phyloP scores from a whole-genome alignment of 1,139 yeast genomes.

The Yamadazyma songkhlaensis region DNA sequence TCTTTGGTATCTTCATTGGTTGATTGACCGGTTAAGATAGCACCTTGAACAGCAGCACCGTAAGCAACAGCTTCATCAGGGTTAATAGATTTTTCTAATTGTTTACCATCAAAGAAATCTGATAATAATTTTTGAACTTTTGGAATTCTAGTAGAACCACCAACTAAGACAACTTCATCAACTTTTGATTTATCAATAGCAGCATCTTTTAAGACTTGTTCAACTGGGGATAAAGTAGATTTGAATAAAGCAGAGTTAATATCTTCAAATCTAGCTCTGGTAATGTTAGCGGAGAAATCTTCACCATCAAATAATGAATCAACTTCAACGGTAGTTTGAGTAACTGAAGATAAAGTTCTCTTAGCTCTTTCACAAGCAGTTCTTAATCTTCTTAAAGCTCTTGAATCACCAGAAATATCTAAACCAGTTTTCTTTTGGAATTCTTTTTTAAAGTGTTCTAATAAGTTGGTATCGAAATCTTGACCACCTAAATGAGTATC shows the following conservation, averaged over 20 bases:
- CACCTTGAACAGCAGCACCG: constrained; percentile 99
- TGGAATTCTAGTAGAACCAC: constrained; percentile 99
- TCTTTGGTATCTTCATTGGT: constrained; percentile 71
- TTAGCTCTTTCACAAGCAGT: constrained; percentile 99
- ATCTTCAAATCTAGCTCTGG: constrained; percentile 99
- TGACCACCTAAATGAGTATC: constrained; percentile 99
- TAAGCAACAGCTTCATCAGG: constrained; percentile 99
- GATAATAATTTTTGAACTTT: constrained; percentile 95
- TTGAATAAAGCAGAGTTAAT: constrained; percentile 91
- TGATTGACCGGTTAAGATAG: constrained; percentile 66
- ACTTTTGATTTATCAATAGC: constrained; percentile 85
- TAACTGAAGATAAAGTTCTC: constrained; percentile 95
- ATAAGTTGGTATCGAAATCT: constrained; percentile 50
- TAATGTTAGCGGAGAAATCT: constrained; percentile 92
- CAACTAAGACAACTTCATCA: constrained; percentile 94
- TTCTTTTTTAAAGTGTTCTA: constrained; percentile 84
- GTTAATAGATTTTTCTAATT: constrained; percentile 92
- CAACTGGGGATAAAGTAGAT: constrained; percentile 95
- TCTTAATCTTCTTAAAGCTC: constrained; percentile 97
- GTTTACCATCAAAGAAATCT: constrained; percentile 97
- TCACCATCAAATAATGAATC: constrained; percentile 96
- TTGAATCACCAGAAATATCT: constrained; percentile 86
- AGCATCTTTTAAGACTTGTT: constrained; percentile 94
- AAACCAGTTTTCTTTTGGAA: constrained; percentile 96
- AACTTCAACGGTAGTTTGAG: constrained; percentile 94